A percentile compares a stretch with the other conserved stretches of the same genome.
Evolutionary conservation across 2,329 filamentous ascomycete species (phyloP).

Genomic region (Neoarthrinium moseri): DNA sequence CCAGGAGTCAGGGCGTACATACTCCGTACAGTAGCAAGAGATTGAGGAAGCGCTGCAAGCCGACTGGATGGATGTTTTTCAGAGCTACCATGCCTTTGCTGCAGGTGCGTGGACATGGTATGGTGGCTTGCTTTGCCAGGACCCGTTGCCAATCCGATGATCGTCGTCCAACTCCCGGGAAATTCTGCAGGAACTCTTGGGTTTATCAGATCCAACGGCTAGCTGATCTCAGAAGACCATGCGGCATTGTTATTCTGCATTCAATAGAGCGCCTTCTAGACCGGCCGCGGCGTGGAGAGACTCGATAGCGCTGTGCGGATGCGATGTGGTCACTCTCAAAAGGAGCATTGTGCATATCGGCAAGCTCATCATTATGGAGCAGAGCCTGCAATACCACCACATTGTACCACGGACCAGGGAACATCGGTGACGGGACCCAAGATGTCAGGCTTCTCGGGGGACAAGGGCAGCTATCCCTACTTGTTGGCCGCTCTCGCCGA

Average conservation of each 20-base stretch:
- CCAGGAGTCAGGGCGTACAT: no score
- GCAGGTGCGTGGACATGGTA: conserved; percentile 11
- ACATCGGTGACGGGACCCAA: not conserved
- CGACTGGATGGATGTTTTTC: not conserved
- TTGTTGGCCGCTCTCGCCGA: not conserved
- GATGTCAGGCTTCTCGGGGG: not conserved
- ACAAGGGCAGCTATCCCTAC: not conserved
- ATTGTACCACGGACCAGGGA: no score
- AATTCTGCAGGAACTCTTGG: conserved; percentile 10
- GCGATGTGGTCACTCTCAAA: no score
- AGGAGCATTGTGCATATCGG: no score
- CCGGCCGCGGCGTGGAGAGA: not conserved
- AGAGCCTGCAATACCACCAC: no score
- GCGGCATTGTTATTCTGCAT: no score
- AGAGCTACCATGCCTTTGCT: not conserved
- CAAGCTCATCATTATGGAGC: no score
- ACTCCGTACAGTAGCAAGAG: not conserved
- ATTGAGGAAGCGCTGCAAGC: not conserved
- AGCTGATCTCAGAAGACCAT: no score
- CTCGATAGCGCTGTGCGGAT: not conserved
- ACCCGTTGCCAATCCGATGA: conserved; percentile 23
- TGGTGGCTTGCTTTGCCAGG: conserved; percentile 17
- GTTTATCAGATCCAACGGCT: not conserved
- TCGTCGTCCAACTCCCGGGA: conserved; percentile 19
- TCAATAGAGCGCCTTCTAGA: not conserved